Conservation (phyloP, 768 basidiomycete genomes). For the Chalciporus chontae region DNA sequence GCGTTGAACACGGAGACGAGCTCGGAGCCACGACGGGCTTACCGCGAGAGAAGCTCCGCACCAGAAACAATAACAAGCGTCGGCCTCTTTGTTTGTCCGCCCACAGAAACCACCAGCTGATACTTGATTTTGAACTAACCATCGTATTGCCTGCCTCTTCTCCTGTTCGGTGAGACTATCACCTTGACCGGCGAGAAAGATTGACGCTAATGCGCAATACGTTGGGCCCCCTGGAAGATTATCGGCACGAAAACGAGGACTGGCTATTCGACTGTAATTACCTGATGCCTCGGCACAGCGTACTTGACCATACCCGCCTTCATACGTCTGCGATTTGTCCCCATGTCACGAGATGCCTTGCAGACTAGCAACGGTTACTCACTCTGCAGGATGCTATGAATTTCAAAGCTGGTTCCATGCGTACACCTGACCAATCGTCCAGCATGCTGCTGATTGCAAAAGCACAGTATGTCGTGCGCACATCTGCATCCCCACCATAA, state of each 20-base stretch:
- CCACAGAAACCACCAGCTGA: slow-evolving; percentile 79
- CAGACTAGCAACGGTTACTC: slow-evolving; percentile 16
- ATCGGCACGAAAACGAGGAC: neutral
- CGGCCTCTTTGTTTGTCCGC: slow-evolving; percentile 80
- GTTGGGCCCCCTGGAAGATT: slow-evolving; percentile 76
- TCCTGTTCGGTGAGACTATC: slow-evolving; percentile 34
- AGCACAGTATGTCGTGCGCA: slow-evolving; percentile 84
- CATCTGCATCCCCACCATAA: slow-evolving; percentile 67
- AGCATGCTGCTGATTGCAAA: slow-evolving; percentile 80
- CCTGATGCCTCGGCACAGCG: slow-evolving; percentile 85
- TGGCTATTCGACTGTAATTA: slow-evolving; percentile 27
- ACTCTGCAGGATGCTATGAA: slow-evolving; percentile 78
- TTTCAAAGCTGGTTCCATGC: slow-evolving; percentile 52
- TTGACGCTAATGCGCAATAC: slow-evolving; percentile 82
- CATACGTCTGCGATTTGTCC: slow-evolving; percentile 62
- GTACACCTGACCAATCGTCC: slow-evolving; percentile 72
- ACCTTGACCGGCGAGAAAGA: slow-evolving; percentile 45
- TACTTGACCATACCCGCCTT: slow-evolving; percentile 88
- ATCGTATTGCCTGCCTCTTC: slow-evolving; percentile 58
- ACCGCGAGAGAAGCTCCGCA: slow-evolving; percentile 79
- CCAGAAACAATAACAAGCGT: slow-evolving; percentile 98
- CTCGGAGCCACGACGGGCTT: slow-evolving; percentile 17
- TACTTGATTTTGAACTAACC: slow-evolving; percentile 71
- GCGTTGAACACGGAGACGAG: neutral
- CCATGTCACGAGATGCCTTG: neutral